Evolutionary conservation across 2,329 filamentous ascomycete species (phyloP), one percentile per base, ranked within the genome.

Genomic region (Cercospora sp.): DNA sequence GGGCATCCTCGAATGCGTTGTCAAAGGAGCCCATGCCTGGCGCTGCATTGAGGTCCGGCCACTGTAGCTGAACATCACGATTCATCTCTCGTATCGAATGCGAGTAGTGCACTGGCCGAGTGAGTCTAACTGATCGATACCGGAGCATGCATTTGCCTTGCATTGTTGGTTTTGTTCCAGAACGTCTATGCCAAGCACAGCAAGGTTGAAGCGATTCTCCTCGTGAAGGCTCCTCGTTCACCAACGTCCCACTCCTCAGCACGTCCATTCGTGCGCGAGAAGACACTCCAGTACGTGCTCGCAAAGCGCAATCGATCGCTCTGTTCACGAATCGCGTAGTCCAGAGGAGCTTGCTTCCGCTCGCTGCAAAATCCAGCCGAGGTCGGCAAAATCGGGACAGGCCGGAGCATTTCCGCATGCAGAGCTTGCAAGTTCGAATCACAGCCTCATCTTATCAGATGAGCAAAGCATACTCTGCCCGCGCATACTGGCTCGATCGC

Each of bases 361-460:
- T 23, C 45, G 45, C 45, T 48, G 45, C 18, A 23, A 48, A 48
- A 23, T 48, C 57, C 57, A 53, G 18, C 64, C 64, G 64, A 66
- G 64, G 64, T 61, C 64, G 57, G 39, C 55, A 57, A 20, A 51
- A 20, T 59, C 53, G 63, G 53, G 36, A 33, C 13, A 60, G 18
- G 45, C 45, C 45, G 53, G 48, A 65, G 64, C 57, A 55, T 61
- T 55, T 45, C 16, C 45, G 48, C 45, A 36, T 30, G 65, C 60
- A 53, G 23, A 26, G 30, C 59, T 39, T 26, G 31, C 59, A 23
- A 45, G 28, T 45, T 30, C 65, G 30, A 64, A 48, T 64, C 36
- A 67, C 26, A 33, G 48, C 53, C 36, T 42, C 42, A 67, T 64
- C 65, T 67, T 67, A 67, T 67, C 55, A 67, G 65, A 67, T 67